Base-by-base conservation (phyloP, 208 protist genomes). In the Leishmania guyanensis region DNA sequence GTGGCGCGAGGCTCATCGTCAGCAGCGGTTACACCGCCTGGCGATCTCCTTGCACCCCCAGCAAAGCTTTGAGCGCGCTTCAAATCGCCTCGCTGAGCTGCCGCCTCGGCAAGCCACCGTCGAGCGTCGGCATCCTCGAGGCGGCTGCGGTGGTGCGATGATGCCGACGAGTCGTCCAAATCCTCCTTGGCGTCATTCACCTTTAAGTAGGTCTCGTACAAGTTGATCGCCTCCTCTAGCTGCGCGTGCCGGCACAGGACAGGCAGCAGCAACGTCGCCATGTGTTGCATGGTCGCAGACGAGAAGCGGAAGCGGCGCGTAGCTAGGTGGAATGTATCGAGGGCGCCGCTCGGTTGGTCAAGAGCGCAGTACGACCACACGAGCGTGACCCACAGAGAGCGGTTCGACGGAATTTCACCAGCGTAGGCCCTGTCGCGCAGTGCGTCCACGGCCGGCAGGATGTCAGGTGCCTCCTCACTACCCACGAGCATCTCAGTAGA, bases 361-460 rank as follows among this genome's bases (percentile, higher is more conserved):
- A 96, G 81, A 4, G 74, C 78, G 36, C 83, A 89, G 79, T 97
- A 96, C 3, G 92, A 86, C 91, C 92, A 96, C 72, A 95, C 78
- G 6, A 98, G 81, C 5, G 95, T 93, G 17, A 90, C 85, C 90
- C 91, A 98, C 17, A 98, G 84, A 20, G 89, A 89, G 6, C 74
- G 65, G 53, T 78, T 93, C 3, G 86, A 79, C 1, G 87, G 91
- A 20, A 96, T 91, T 8, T 94, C 90, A 8, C 87, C 91, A 17
- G 88, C 93, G 68, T 92, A 98, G 58, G 87, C 91, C 68, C 80
- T 78, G 64, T 92, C 93, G 4, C 94, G 93, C 43, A 98, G 53
- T 16, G 68, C 53, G 72, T 96, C 85, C 6, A 98, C 75, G 9
- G 86, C 84, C 0, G 75, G 46, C 8, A 87, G 58, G 3, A 81